phyloP scores from a whole-genome alignment of 805 yeast species.

The Wickerhamiella sergipiensis region DNA sequence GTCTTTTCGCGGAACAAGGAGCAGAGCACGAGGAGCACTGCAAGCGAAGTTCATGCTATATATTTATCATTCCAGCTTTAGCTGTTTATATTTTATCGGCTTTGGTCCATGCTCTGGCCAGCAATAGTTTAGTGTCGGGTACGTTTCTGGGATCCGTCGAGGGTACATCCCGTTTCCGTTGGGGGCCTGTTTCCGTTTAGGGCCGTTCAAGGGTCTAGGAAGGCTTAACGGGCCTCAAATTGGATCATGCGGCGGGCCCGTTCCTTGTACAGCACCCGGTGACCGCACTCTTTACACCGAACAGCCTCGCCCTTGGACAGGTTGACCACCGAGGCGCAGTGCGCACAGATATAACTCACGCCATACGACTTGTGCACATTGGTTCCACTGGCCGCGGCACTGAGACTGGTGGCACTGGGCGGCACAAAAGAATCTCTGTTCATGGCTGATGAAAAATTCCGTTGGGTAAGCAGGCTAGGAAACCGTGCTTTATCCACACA shows the following conservation, averaged over 20 bases:
- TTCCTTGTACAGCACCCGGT: conserved; percentile 91
- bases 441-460: conserved; percentile 6
- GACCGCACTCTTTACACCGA: conserved; percentile 97
- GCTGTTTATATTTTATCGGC: no score
- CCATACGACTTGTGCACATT: conserved; percentile 60
- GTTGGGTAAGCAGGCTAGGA: not conserved
- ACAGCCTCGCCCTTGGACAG: conserved; percentile 90
- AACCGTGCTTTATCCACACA: not conserved
- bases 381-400: conserved; percentile 74
- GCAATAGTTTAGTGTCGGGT: no score
- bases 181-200: no score
- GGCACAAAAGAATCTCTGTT: conserved; percentile 27
- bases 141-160: no score
- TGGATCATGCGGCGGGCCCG: conserved; percentile 93
- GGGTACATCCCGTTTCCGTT: no score
- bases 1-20: no score
- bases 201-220: no score
- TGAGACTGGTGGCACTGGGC: conserved; percentile 21
- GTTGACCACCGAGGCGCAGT: conserved; percentile 82
- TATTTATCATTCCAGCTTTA: not conserved
- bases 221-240: conserved; percentile 66
- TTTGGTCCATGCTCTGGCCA: no score
- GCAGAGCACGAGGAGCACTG: no score
- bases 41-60: no score
- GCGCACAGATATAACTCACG: conserved; percentile 88